Percentiles rank a stretch among this genome's conserved stretches.
Evolutionary conservation across 345 rosid species (phyloP).

Genomic region (Jatropha curcas): DNA sequence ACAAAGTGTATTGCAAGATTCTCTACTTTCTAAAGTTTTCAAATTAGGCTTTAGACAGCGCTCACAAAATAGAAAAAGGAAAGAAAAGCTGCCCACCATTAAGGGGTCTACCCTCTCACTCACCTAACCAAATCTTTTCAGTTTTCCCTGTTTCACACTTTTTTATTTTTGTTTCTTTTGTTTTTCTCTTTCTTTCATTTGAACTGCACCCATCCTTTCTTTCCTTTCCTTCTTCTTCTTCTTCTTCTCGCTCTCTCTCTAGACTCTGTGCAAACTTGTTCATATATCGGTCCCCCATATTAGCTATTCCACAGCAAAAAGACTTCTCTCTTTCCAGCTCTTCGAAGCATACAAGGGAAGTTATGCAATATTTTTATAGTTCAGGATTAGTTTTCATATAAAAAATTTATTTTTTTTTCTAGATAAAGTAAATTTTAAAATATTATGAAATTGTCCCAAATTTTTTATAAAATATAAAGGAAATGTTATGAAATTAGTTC

Average conservation of each 20-base stretch:
- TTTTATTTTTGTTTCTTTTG: neutral
- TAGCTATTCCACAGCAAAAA: slow-evolving; percentile 30
- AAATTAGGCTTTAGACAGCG: slow-evolving; percentile 25
- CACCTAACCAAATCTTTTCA: slow-evolving; percentile 28
- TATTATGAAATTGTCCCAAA: too few relatives aligned
- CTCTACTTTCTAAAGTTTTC: slow-evolving; percentile 30
- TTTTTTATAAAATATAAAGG: too few relatives aligned
- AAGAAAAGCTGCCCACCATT: slow-evolving; percentile 36
- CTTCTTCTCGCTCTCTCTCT: too few relatives aligned
- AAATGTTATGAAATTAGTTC: too few relatives aligned
- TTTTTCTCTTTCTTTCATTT: slow-evolving; percentile 12
- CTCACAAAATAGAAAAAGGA: slow-evolving; percentile 22
- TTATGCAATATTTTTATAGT: too few relatives aligned
- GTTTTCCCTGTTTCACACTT: slow-evolving; percentile 1
- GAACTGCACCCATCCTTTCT: slow-evolving; percentile 2
- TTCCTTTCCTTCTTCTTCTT: too few relatives aligned
- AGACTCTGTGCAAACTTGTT: slow-evolving; percentile 19
- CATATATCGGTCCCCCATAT: neutral
- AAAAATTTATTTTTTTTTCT: too few relatives aligned
- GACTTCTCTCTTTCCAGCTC: slow-evolving; percentile 28
- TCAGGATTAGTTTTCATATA: too few relatives aligned
- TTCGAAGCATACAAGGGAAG: slow-evolving; percentile 16
- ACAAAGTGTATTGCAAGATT: slow-evolving; percentile 16
- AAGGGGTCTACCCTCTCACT: slow-evolving; percentile 29
- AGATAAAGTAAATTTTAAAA: too few relatives aligned